These are phyloP conservation scores for Beta vulgaris DNA, from an alignment of 148 eudicot species.

Conservation along the genomic window DNA sequence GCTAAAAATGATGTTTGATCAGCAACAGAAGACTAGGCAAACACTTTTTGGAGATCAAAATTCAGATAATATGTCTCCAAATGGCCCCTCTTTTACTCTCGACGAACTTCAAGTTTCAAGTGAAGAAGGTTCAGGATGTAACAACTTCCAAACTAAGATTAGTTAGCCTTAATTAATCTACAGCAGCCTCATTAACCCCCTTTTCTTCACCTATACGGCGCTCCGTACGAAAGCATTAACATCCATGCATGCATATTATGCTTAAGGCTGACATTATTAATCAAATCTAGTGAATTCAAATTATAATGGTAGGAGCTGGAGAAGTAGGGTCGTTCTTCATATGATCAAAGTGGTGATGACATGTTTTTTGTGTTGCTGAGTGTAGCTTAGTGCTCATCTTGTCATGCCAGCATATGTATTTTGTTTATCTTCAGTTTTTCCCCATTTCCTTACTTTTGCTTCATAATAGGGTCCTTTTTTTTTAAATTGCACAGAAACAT, in stretches of 20 bases:
- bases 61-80: constrained; percentile 23
- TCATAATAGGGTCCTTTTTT: not conserved
- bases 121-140: constrained; percentile 34
- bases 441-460: not conserved
- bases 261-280: not conserved
- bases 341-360: constrained; percentile 14
- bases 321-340: not conserved
- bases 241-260: not conserved
- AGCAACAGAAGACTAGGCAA: constrained; percentile 46
- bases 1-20: constrained; percentile 76
- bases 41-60: constrained; percentile 30
- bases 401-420: constrained; percentile 11
- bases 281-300: not conserved
- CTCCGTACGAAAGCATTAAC: not conserved
- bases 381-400: constrained; percentile 12
- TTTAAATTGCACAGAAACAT: constrained; percentile 1
- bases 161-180: constrained; percentile 21
- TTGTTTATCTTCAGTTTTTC: not conserved
- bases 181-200: not conserved
- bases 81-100: constrained; percentile 30
- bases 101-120: constrained; percentile 35
- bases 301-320: not conserved
- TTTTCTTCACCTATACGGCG: not conserved
- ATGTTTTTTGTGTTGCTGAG: not conserved
- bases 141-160: constrained; percentile 31